Evolutionary conservation across 1,284 basidiomycete genomes (phyloP), one percentile per base, ranked within the genome.

Genomic region (Stereum hirsutum): DNA sequence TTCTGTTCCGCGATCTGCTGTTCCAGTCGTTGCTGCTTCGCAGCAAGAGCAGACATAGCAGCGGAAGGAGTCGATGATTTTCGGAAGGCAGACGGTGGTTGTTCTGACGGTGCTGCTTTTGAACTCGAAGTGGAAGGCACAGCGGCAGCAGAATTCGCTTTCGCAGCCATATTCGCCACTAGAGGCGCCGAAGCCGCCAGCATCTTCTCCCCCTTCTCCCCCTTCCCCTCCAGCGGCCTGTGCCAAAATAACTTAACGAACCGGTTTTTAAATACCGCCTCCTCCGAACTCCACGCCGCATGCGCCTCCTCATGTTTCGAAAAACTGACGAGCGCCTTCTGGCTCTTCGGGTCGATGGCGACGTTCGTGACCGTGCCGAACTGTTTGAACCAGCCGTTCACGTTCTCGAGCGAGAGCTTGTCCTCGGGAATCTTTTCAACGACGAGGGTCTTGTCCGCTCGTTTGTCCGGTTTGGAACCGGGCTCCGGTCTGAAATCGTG

Each of bases 201-300:
- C 63, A 83, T 75, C 50, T 81, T 73, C 43, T 78, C 66, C 1
- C 89, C 90, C 14, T 68, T 71, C 49, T 77, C 78, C 12, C 89
- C 90, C 53, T 91, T 86, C 0, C 90, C 91, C 43, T 86, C 87
- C 74, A 91, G 77, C 3, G 91, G 91, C 52, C 83, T 72, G 66
- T 94, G 91, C 91, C 91, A 94, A 54, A 92, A 87, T 32, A 94
- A 73, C 61, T 95, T 96, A 53, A 97, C 92, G 58, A 97, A 97
- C 32, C 94, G 79, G 54, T 93, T 94, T 14, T 81, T 82, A 57
- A 97, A 96, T 21, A 97, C 85, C 14, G 92, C 91, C 48, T 95
- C 91, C 57, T 95, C 89, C 21, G 81, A 83, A 59, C 87, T 89
- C 86, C 94, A 93, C 0, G 94, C 94, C 19, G 78, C 72, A 54